A percentile compares a stretch with the other conserved stretches of the same genome.
Evolutionary conservation across 1,284 basidiomycete genomes (phyloP).

Genomic region (Puccinia coronata): DNA sequence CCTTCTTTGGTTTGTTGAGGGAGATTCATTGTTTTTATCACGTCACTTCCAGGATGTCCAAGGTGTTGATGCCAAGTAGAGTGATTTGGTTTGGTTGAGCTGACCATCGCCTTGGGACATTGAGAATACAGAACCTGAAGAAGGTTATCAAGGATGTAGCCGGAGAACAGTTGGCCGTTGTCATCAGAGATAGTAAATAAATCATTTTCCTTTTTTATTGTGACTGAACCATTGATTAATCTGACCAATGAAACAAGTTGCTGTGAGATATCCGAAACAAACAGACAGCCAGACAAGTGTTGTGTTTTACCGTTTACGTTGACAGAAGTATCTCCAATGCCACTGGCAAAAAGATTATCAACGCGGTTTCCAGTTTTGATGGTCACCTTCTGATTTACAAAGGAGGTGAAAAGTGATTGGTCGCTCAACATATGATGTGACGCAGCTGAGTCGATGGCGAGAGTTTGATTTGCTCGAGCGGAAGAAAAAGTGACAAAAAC

Average conservation of each 20-base stretch:
- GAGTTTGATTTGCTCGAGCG: background rate
- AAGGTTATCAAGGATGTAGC: background rate
- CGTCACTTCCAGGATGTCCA: background rate
- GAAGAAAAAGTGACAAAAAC: background rate
- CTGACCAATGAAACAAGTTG: background rate
- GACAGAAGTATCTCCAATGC: background rate
- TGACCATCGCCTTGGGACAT: background rate
- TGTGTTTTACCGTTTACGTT: background rate
- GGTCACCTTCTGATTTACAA: too few species aligned
- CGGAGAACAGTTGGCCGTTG: background rate
- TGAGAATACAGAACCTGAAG: background rate
- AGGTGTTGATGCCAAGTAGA: background rate
- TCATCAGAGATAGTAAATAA: background rate
- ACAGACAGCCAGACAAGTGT: background rate
- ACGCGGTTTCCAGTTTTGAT: background rate
- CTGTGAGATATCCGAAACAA: background rate
- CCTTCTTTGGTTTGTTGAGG: background rate
- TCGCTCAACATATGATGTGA: slow-evolving; percentile 9
- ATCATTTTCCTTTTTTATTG: background rate
- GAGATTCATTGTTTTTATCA: background rate
- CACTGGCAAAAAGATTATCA: background rate
- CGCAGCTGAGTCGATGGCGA: background rate
- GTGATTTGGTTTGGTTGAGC: background rate
- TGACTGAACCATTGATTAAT: background rate
- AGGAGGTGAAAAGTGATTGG: too few species aligned